Evolutionary conservation across 768 basidiomycete species (phyloP).

Genomic region (Steccherinum ochraceum): DNA sequence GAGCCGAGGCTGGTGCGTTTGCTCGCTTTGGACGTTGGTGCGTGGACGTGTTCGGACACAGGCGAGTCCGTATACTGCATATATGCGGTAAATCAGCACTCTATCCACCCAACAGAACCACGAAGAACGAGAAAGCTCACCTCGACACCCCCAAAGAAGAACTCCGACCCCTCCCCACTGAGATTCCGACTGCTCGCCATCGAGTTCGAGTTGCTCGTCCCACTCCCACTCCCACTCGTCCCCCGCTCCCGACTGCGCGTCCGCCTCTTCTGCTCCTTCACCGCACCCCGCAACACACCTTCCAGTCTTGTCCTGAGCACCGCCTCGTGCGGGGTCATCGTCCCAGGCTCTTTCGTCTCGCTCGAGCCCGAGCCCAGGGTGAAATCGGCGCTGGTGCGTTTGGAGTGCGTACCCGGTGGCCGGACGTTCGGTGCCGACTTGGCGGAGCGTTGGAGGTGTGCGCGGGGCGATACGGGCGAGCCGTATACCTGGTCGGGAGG

Average conservation of each 20-base stretch:
- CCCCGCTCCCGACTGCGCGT: constrained; percentile 14
- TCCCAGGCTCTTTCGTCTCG: constrained; percentile 10
- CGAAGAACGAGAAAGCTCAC: constrained; percentile 4
- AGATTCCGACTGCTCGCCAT: constrained; percentile 24
- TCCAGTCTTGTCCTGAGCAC: constrained; percentile 49
- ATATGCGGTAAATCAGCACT: neutral
- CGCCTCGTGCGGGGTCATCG: constrained; percentile 42
- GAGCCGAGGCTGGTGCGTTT: neutral
- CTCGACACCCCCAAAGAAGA: constrained; percentile 15
- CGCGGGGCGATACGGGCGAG: constrained; percentile 17
- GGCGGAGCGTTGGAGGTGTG: constrained; percentile 17
- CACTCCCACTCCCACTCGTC: constrained; percentile 16
- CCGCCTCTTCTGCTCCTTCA: constrained; percentile 14
- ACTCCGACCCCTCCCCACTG: constrained; percentile 22
- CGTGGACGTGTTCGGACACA: neutral
- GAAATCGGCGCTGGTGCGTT: neutral
- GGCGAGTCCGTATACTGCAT: neutral
- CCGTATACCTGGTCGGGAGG: constrained; percentile 8
- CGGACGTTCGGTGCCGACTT: constrained; percentile 16
- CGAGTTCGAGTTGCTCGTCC: constrained; percentile 14
- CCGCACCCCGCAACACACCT: constrained; percentile 36
- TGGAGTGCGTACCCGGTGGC: neutral
- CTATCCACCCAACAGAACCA: neutral
- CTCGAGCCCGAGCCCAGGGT: constrained; percentile 1
- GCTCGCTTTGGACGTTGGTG: neutral